Evolutionary conservation across 139 green algal species (phyloP).

Genomic region (Zygnema circumcarinatum): DNA sequence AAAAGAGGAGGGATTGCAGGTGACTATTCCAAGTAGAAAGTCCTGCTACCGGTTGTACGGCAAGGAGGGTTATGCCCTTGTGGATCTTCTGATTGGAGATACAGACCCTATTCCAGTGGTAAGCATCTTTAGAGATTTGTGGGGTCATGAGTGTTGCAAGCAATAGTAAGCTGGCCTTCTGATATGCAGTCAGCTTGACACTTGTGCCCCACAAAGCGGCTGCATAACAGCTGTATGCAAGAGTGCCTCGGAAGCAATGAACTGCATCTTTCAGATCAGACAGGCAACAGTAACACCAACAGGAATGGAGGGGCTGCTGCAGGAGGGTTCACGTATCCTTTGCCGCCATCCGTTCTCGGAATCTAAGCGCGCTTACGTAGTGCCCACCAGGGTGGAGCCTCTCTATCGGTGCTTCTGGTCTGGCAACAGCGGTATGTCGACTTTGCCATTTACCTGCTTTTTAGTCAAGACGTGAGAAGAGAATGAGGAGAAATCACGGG

Average conservation of each 20-base stretch:
- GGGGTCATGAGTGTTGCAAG: background rate
- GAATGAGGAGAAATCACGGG: too few species aligned
- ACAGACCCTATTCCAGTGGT: conserved; percentile 47
- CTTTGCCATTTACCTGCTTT: too few species aligned
- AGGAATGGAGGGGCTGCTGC: too few species aligned
- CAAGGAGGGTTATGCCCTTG: conserved; percentile 55
- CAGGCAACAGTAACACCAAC: too few species aligned
- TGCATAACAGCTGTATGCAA: too few species aligned
- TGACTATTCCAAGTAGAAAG: conserved; percentile 64
- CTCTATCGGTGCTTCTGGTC: conserved; percentile 58
- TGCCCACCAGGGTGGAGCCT: conserved; percentile 55
- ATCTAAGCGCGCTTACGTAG: conserved; percentile 63
- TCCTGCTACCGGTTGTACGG: conserved; percentile 53
- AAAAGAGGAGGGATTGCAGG: conserved; percentile 18
- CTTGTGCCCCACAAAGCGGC: too few species aligned
- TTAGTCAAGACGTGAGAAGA: too few species aligned
- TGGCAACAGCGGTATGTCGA: conserved; percentile 41
- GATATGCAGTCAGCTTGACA: too few species aligned
- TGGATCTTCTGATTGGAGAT: conserved; percentile 56
- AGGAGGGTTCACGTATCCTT: conserved; percentile 57
- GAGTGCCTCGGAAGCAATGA: background rate
- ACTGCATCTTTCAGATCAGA: too few species aligned
- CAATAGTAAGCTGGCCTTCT: too few species aligned
- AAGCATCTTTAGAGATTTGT: background rate
- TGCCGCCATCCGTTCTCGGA: conserved; percentile 62